Evolutionary conservation across 164 flowering plant species (phyloP).

Genomic region (Amborella trichopoda): DNA sequence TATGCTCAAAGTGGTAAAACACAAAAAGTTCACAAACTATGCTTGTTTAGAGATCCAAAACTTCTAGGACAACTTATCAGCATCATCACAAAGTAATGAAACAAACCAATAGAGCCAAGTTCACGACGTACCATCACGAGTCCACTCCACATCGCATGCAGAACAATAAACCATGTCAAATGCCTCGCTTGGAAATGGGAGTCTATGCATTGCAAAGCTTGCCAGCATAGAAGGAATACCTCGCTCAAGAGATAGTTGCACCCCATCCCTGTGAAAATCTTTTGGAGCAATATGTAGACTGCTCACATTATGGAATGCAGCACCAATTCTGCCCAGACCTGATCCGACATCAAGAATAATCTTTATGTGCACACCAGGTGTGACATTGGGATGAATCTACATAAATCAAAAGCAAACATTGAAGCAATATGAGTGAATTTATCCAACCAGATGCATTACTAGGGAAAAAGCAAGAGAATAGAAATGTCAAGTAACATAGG

Average conservation of each 20-base stretch:
- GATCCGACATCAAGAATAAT: background rate
- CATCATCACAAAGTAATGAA: too few species aligned
- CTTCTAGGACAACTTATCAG: too few species aligned
- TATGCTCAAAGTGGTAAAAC: too few species aligned
- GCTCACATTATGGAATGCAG: background rate
- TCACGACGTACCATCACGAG: background rate
- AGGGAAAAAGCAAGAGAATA: too few species aligned
- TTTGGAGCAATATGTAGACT: background rate
- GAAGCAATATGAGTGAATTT: too few species aligned
- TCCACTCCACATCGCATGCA: background rate
- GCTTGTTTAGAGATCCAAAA: too few species aligned
- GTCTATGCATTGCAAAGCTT: background rate
- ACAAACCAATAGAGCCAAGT: too few species aligned
- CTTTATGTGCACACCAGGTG: background rate
- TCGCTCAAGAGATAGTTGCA: background rate
- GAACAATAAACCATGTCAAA: slow-evolving; percentile 1
- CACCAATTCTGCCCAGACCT: background rate
- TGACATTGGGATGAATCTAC: background rate
- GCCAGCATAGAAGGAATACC: slow-evolving; percentile 1
- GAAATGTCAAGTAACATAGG: too few species aligned
- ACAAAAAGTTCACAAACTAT: too few species aligned
- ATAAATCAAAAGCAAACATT: too few species aligned
- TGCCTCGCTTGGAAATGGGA: slow-evolving; percentile 1
- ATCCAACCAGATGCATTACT: too few species aligned
- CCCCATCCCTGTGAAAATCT: background rate